Base-by-base conservation (phyloP, 768 basidiomycete genomes). In the Rhizopogon sp. region DNA sequence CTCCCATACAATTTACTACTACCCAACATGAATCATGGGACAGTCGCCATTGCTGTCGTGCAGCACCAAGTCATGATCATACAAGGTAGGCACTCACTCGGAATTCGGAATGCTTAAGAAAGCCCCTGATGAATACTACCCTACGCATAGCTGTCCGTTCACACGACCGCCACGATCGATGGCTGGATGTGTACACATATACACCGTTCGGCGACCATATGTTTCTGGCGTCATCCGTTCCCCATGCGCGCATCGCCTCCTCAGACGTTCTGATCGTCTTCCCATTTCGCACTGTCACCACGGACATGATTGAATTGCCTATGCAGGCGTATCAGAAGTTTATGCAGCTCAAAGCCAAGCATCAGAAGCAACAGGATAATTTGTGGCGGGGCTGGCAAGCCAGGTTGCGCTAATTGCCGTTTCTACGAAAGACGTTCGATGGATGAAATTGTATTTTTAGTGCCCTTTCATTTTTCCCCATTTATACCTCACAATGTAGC, bases 1-100 rank as follows among this genome's bases (percentile, higher is more conserved):
- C 16, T 22, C 16, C 17, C 45, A 22, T 17, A 22, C 53, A 39
- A 39, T 44, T 33, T 25, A 40, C 25, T 17, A 28, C 68, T 55
- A 7, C 43, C 39, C 31, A 70, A 69, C 66, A 76, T 83, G 75
- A 70, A 78, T 60, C 68, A 80, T 64, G 83, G 87, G 50, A 77
- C 80, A 40, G 70, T 87, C 56, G 87, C 85, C 50, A 79, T 88
- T 54, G 87, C 87, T 20, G 64, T 88, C 55, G 83, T 88, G 44
- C 81, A 83, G 59, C 81, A 79, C 61, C 80, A 83, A 64, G 81
- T 89, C 35, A 80, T 79, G 75, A 66, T 89, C 57, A 82, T 88
- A 25, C 82, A 85, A 81, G 81, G 87, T 85, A 61, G 54, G 68
- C 37, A 25, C 31, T 17, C 22, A 9, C 16, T 53, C 10, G 37